Base-by-base conservation (phyloP, 805 yeast genomes). In the Maudiozyma bulderi region DNA sequence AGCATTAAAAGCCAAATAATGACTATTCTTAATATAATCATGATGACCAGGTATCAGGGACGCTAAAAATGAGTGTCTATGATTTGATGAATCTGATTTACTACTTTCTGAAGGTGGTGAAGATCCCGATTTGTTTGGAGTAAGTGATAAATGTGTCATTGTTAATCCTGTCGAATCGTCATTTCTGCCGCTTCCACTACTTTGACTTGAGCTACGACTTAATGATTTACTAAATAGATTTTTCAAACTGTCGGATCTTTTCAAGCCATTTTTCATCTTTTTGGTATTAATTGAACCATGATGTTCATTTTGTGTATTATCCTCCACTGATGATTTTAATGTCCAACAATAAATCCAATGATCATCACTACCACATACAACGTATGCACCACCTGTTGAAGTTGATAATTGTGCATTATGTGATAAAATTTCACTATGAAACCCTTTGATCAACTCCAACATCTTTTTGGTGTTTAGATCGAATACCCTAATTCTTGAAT, bases 271-370 rank as follows among this genome's bases (percentile, higher is more conserved):
- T 13, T 42, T 52, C 8, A 13, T 1, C 32, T 31, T 37, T 11
- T 11, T 45, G 11, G 10, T 6, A 39, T 39, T 7, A 7, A 29
- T 39, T 11, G 11, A 11, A 34, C 37, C 37, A 20, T 28, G 14
- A 20, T 10, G 14, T 11, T 28, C 42, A 30, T 40, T 33, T 4
- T 8, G 6, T 31, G 10, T 11, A 28, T 43, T 14, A 13, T 11
- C 30, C 14, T 39, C 35, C 4, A 28, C 32, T n/a, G 53, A 62
- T 5, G 62, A 63, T 40, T 63, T 67, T n/a, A 74, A 64, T 47
- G 75, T 74, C 98, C 98, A 90, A 6, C 87, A 67, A 60, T 89
- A 89, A 9, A 86, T 78, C 81, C 89, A 81, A 55, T 85, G 86
- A 66, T 90, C 91, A 62, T 90, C 97, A 8, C 95, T 84, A 0